Evolutionary conservation across 106 monocot species (phyloP), one percentile per base, ranked within the genome.

Genomic region (Narthecium ossifragum): DNA sequence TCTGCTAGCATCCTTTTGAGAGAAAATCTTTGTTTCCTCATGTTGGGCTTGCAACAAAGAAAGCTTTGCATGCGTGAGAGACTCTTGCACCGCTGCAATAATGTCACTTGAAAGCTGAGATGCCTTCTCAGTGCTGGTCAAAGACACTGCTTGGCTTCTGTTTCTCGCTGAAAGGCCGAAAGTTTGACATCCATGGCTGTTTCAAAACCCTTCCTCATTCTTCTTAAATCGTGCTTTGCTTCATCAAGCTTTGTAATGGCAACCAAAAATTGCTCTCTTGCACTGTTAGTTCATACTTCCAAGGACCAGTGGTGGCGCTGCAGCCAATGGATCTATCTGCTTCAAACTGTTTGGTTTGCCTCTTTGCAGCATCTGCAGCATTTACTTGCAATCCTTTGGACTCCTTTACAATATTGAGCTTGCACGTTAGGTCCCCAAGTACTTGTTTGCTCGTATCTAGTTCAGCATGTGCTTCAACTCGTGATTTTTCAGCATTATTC

Each of bases 31-130:
- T 29, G 26, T 46, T 30, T 70, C 65, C 30, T 70, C 63, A 29
- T 70, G 60, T 38, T 70, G 70, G 15, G 65, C 70, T 66, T 65
- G 76, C 21, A 60, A 20, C 46, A 46, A 39, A 47, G 76, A 65
- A 48, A 64, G 64, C 37, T 70, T 76, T 25, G 55, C 65, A 46
- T 70, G 59, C 6, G 34, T 14, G n/a, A 70, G 32, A 10, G 76
- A 65, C 20, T 70, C 70, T 34, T 70, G 57, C 2, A 36, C 45
- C 12, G 34, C 64, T 53, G 64, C 34, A 47, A n/a, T n/a, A n/a
- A 70, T 70, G 31, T 70, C 65, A 46, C 70, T 55, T 15, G 60
- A 60, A 9, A 76, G 53, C 32, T 65, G 53, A 54, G 70, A 25
- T 27, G 70, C 53, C 59, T 26, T 50, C 63, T 65, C 70, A 37